Conservation (phyloP, 768 basidiomycete genomes). For the Mycena belliarum region DNA sequence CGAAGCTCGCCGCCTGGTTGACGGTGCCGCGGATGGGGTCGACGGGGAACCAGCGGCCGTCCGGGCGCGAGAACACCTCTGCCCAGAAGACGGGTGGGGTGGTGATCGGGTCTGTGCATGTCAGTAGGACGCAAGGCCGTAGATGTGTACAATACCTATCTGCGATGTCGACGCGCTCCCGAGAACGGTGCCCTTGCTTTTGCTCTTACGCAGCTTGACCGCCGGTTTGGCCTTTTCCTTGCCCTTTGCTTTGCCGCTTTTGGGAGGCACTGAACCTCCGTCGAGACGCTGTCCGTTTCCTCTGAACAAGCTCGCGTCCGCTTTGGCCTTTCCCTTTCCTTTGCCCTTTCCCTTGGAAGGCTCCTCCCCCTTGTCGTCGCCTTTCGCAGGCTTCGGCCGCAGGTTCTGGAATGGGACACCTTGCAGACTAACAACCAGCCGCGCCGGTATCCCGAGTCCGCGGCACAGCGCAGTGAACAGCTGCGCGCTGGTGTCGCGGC, state of each 20-base stretch:
- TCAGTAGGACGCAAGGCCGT: background rate
- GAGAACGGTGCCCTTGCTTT: slow-evolving; percentile 49
- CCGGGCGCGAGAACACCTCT: slow-evolving; percentile 92
- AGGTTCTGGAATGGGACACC: slow-evolving; percentile 82
- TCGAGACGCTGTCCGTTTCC: slow-evolving; percentile 46
- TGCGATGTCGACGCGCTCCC: slow-evolving; percentile 25
- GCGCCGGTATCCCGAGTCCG: slow-evolving; percentile 80
- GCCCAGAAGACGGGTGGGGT: slow-evolving; percentile 94
- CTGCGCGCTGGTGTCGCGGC: slow-evolving; percentile 84
- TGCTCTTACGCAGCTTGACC: slow-evolving; percentile 60
- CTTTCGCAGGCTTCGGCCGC: background rate
- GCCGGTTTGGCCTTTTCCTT: slow-evolving; percentile 57
- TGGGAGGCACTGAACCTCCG: slow-evolving; percentile 33
- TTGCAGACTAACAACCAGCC: slow-evolving; percentile 89
- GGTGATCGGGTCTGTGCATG: slow-evolving; percentile 48
- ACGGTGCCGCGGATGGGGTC: slow-evolving; percentile 84
- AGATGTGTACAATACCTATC: background rate
- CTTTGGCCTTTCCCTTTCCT: slow-evolving; percentile 25
- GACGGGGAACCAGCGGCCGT: slow-evolving; percentile 89
- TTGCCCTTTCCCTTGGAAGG: slow-evolving; percentile 37
- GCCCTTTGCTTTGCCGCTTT: slow-evolving; percentile 53
- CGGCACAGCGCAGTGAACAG: slow-evolving; percentile 90
- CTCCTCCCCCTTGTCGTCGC: slow-evolving; percentile 40
- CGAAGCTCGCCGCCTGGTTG: slow-evolving; percentile 79
- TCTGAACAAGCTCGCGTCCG: slow-evolving; percentile 26